These are phyloP conservation scores for Solanum megistacrolobum DNA, from an alignment of 257 asterid species.

Conservation along the genomic window DNA sequence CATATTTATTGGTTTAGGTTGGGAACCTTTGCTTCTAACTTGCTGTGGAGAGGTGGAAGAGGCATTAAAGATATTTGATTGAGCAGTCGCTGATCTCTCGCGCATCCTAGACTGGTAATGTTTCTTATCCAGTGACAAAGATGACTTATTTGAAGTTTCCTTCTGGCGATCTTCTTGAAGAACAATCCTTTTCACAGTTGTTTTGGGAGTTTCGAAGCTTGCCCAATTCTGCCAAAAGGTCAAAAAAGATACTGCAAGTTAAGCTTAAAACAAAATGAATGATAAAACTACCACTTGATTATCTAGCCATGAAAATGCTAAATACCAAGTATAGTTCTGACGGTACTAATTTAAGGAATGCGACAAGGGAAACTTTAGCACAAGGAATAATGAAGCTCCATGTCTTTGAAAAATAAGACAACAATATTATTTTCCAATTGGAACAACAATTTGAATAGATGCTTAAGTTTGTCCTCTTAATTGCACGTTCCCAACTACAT, in stretches of 20 bases:
- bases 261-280: not conserved
- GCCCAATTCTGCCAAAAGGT: conserved; percentile 61
- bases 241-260: not conserved
- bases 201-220: conserved; percentile 55
- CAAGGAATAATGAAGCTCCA: not conserved
- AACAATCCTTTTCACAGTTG: conserved; percentile 67
- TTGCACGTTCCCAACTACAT: not conserved
- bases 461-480: not conserved
- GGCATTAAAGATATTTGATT: conserved; percentile 11
- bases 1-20: not conserved
- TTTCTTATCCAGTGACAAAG: conserved; percentile 30
- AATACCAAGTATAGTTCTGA: not conserved
- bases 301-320: not conserved
- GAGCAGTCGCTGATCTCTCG: conserved; percentile 33
- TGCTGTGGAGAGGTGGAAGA: conserved; percentile 24
- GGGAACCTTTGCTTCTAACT: conserved; percentile 8
- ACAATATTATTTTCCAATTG: not conserved
- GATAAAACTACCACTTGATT: not conserved
- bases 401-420: not conserved
- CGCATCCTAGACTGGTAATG: conserved; percentile 30
- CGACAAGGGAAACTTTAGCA: not conserved
- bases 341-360: not conserved
- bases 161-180: conserved; percentile 40
- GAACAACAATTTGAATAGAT: not conserved
- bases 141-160: conserved; percentile 28